These are phyloP conservation scores for Kewa caespitosa DNA, from an alignment of 179 eudicot species.

Conservation along the genomic window DNA sequence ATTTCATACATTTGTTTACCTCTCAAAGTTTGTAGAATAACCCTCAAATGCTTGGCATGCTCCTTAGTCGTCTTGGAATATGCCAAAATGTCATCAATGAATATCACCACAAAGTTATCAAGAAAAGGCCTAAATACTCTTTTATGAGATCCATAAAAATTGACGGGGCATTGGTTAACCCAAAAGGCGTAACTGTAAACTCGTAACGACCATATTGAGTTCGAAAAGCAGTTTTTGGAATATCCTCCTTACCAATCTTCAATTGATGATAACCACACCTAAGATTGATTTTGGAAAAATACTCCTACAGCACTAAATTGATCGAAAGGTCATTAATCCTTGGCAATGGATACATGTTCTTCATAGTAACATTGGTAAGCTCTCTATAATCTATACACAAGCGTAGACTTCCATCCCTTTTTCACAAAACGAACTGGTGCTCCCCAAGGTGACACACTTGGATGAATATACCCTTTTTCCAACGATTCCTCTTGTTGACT, in stretches of 20 bases:
- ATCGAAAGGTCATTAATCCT: neutral
- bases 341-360: neutral
- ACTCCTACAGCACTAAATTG: neutral
- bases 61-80: neutral
- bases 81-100: neutral
- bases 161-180: neutral
- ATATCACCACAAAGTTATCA: neutral
- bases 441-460: neutral
- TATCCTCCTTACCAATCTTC: neutral
- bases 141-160: neutral
- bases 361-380: neutral
- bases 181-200: neutral
- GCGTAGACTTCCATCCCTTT: neutral
- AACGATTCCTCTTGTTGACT: neutral
- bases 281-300: neutral
- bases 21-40: neutral
- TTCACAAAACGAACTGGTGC: neutral
- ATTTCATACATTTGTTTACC: neutral
- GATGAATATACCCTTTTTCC: neutral
- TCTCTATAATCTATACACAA: neutral
- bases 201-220: neutral
- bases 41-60: neutral
- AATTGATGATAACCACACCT: neutral
- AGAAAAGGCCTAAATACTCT: neutral
- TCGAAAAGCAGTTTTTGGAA: neutral